Conservation (phyloP, 805 yeast species). For the Metschnikowia koreensis region DNA sequence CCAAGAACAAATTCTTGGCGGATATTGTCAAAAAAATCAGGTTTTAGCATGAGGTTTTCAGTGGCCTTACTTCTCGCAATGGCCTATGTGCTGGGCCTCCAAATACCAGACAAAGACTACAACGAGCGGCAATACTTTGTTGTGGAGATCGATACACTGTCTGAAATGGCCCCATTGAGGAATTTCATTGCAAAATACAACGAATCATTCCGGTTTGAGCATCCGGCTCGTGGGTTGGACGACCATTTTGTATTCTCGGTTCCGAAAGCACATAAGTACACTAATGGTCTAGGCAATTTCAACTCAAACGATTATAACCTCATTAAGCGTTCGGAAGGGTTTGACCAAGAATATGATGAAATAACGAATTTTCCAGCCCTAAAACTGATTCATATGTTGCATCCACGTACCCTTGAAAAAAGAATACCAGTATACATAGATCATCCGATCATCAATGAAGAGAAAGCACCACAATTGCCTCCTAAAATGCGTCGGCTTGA, state of each 20-base stretch:
- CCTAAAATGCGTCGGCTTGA: conserved; percentile 9
- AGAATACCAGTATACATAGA: conserved; percentile 55
- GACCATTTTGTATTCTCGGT: conserved; percentile 68
- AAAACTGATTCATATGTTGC: conserved; percentile 52
- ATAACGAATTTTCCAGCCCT: conserved; percentile 30
- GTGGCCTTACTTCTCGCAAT: conserved; percentile 8
- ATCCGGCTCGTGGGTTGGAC: conserved; percentile 57
- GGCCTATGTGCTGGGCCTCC: conserved; percentile 10
- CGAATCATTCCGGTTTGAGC: conserved; percentile 50
- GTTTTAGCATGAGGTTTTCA: conserved; percentile 11
- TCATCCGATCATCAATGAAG: conserved; percentile 3
- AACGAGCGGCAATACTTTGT: conserved; percentile 56
- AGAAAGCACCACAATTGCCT: neutral
- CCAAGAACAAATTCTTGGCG: neutral
- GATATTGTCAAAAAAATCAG: neutral
- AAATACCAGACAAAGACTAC: conserved; percentile 43
- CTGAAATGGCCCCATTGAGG: conserved; percentile 22
- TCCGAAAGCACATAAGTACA: conserved; percentile 36
- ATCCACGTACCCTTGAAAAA: conserved; percentile 51
- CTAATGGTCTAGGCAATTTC: conserved; percentile 34
- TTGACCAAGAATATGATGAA: conserved; percentile 25
- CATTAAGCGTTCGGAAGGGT: conserved; percentile 29
- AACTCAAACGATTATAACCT: conserved; percentile 27
- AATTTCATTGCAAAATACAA: conserved; percentile 42
- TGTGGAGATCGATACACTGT: conserved; percentile 47